Evolutionary conservation across 805 yeast genomes (phyloP), one percentile per base, ranked within the genome.

Genomic region (Candida anglica): DNA sequence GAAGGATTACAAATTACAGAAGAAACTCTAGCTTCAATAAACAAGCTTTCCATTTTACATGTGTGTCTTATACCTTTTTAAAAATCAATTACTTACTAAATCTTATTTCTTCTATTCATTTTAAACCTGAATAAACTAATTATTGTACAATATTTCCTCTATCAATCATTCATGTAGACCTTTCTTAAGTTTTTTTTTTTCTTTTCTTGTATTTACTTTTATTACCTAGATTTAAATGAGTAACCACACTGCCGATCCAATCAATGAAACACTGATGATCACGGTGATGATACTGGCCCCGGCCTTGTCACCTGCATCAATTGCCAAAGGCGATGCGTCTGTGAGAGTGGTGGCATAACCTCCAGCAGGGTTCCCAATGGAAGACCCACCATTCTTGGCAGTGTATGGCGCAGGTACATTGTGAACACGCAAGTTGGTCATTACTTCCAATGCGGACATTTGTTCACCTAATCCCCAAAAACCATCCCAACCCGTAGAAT

Each of bases 281-380:
- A 89, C 94, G 0, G 98, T 91, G 27, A 86, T 57, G 15, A 89
- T 66, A 30, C 94, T 95, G 1, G 97, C 96, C 32, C 98, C 98
- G 2, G 87, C 96, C 47, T 71, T 75, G 52, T 86, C 96, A 6
- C 73, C 76, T 0, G 52, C 43, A 15, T 66, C 58, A 23, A 77
- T 58, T 24, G 51, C 44, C 38, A 74, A 59, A 17, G 75, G 71
- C 15, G 64, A 44, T 7, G 64, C 51, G 36, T 63, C 60, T 8
- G 70, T 55, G 14, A 45, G 47, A 6, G 61, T 43, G 7, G 65
- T 45, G 38, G 63, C 64, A 23, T 75, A 66, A 39, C 95, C 96
- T 9, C 86, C 93, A 21, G 76, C 71, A 9, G 78, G 74, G 53
- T 76, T 70, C 38, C 91, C 89, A 3, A 46, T 38, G 0, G 94